Evolutionary conservation across 805 yeast species (phyloP), one percentile per base, ranked within the genome.

Genomic region (Ascoidea tarda): DNA sequence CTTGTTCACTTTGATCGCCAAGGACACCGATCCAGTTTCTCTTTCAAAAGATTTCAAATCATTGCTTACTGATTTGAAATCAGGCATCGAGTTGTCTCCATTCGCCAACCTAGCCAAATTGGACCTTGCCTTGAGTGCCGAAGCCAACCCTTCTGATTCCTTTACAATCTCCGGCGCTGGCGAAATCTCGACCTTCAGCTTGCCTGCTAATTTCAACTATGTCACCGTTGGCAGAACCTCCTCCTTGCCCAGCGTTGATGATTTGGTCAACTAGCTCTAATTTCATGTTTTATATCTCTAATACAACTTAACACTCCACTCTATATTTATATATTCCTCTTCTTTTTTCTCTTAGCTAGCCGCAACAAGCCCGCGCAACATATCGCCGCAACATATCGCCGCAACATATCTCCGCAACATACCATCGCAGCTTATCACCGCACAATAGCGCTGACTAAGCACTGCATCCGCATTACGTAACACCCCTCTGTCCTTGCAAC

Each of bases 211-310:
- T 64, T 82, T 82, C 74, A 88, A 83, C 74, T 82, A 85, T 65
- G 93, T 84, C 59, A 96, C 93, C 58, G 82, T 87, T 57, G 99
- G 98, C 71, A 84, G 88, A 69, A 80, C 84, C 56, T 83, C 81
- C 65, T 81, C 79, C 59, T 80, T 91, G 72, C 97, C 99, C 64
- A 85, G 75, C 69, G 83, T 84, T 63, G 89, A 85, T 69, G 96
- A 93, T 74, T 82, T 91, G 71, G 28, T 21, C 28, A 21, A 21
- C 28, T 21, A 21, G 28, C 28, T 21, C 28, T 21, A 21, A 21
- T 21, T 21, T 21, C 28, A 21, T 21, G 28, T 21, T 21, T 21
- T 21, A 86, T 84, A 68, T 50, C 32, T 21, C 28, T 42, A 42
- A n/a, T 42, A 42, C n/a, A 42, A 42, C 2, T 42, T n/a, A 42